Evolutionary conservation across 108 stramenopile species (phyloP).

Genomic region (Discostella stelligeroides): DNA sequence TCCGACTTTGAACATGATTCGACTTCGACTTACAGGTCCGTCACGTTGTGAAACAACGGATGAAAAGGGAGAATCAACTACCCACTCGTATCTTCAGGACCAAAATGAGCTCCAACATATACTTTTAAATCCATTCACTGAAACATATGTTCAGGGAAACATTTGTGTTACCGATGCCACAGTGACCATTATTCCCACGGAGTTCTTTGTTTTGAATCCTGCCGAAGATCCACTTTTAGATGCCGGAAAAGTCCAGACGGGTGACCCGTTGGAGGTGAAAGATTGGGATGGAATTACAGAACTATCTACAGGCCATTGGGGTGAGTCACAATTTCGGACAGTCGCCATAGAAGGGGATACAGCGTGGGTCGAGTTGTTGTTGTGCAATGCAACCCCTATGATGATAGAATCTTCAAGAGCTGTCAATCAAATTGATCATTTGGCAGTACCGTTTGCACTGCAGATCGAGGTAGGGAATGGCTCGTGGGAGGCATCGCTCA

Average conservation of each 20-base stretch:
- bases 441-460: constrained; percentile 65
- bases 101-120: constrained; percentile 50
- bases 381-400: background rate
- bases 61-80: background rate
- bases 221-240: constrained; percentile 75
- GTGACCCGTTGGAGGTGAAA: constrained; percentile 59
- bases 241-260: constrained; percentile 52
- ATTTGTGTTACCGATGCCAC: constrained; percentile 20
- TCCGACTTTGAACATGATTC: constrained; percentile 72
- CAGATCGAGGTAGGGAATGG: constrained; percentile 81
- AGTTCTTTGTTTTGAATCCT: constrained; percentile 56
- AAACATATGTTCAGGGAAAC: constrained; percentile 39
- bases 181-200: constrained; percentile 32
- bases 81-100: background rate
- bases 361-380: constrained; percentile 67
- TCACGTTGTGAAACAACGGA: background rate
- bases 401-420: background rate
- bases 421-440: constrained; percentile 4
- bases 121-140: constrained; percentile 57
- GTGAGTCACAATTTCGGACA: constrained; percentile 33
- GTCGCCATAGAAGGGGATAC: constrained; percentile 54
- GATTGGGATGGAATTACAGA: constrained; percentile 55
- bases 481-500: constrained; percentile 83
- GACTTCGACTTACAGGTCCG: constrained; percentile 53
- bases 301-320: constrained; percentile 22